Percentiles rank a stretch among this genome's conserved stretches.
phyloP scores from a whole-genome alignment of 176 grass and related monocot genomes.

The Poa annua region DNA sequence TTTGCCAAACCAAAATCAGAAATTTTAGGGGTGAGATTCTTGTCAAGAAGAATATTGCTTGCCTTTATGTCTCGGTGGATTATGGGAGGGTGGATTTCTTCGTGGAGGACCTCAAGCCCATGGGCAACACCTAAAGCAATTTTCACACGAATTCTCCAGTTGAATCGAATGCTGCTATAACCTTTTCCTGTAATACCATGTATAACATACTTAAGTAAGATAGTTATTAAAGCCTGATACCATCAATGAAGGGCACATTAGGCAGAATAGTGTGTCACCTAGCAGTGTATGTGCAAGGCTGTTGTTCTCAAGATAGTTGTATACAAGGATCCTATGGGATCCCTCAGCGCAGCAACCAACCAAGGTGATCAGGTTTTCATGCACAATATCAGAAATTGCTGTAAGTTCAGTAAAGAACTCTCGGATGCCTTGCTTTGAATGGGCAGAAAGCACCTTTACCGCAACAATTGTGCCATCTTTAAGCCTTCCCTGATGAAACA shows the following conservation, averaged over 20 bases:
- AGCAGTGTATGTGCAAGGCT: slow-evolving; percentile 75
- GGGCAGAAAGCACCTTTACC: slow-evolving; percentile 74
- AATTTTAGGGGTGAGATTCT: slow-evolving; percentile 82
- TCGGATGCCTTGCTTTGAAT: slow-evolving; percentile 72
- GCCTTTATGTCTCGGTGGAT: slow-evolving; percentile 97
- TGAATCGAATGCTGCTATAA: slow-evolving; percentile 62
- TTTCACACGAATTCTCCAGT: slow-evolving; percentile 78
- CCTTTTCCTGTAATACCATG: slow-evolving; percentile 50
- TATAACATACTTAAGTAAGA: slow-evolving; percentile 22
- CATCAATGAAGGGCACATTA: slow-evolving; percentile 12
- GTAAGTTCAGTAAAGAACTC: slow-evolving; percentile 77
- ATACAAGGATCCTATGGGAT: slow-evolving; percentile 75
- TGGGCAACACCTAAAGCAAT: slow-evolving; percentile 72
- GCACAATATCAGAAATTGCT: slow-evolving; percentile 64
- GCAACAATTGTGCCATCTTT: slow-evolving; percentile 74
- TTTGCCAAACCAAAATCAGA: slow-evolving; percentile 91
- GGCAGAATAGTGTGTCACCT: slow-evolving; percentile 52
- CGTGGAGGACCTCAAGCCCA: slow-evolving; percentile 82
- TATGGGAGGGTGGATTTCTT: slow-evolving; percentile 63
- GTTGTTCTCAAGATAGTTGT: slow-evolving; percentile 86
- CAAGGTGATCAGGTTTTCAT: slow-evolving; percentile 80
- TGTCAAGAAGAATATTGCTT: slow-evolving; percentile 88
- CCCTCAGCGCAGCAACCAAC: slow-evolving; percentile 81
- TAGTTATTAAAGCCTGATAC: neutral
- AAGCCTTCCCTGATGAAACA: slow-evolving; percentile 71